Evolutionary conservation across 352 stramenopile species (phyloP).

Genomic region (Globisporangium canariense): DNA sequence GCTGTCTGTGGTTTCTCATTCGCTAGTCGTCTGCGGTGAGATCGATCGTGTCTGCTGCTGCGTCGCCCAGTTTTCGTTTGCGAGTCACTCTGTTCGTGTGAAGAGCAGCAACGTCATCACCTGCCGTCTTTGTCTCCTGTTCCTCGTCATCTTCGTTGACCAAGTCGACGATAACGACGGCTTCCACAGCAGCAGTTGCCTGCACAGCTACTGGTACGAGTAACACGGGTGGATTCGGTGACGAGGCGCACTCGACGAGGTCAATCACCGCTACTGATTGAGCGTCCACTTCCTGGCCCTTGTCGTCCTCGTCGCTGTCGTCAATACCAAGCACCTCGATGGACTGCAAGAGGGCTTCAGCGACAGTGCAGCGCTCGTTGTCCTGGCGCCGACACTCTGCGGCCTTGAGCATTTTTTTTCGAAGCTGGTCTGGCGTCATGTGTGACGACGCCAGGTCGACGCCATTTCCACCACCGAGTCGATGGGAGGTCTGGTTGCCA

Average conservation of each 20-base stretch:
- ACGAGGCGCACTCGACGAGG: background rate
- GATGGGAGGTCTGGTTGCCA: background rate
- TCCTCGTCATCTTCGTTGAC: slow-evolving; percentile 15
- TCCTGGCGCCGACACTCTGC: slow-evolving; percentile 49
- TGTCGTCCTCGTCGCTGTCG: slow-evolving; percentile 39
- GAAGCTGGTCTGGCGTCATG: slow-evolving; percentile 14
- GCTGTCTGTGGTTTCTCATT: background rate
- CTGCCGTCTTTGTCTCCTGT: background rate
- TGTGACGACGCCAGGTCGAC: background rate
- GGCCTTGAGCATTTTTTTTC: slow-evolving; percentile 42
- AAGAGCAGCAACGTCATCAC: background rate
- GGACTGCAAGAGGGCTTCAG: slow-evolving; percentile 14
- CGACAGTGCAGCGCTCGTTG: slow-evolving; percentile 26
- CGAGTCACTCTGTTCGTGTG: background rate
- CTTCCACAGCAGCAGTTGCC: background rate
- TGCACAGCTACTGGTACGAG: background rate
- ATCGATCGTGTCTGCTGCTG: slow-evolving; percentile 22
- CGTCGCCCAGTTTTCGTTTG: background rate
- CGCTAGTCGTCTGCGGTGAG: slow-evolving; percentile 20
- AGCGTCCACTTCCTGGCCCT: slow-evolving; percentile 10
- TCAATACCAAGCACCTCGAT: slow-evolving; percentile 46
- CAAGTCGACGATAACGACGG: slow-evolving; percentile 15
- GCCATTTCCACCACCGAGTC: background rate
- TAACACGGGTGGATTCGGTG: background rate
- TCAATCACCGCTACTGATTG: background rate